Evolutionary conservation across 306 rosid genomes (phyloP).

Genomic region (Lathyrus sativus): DNA sequence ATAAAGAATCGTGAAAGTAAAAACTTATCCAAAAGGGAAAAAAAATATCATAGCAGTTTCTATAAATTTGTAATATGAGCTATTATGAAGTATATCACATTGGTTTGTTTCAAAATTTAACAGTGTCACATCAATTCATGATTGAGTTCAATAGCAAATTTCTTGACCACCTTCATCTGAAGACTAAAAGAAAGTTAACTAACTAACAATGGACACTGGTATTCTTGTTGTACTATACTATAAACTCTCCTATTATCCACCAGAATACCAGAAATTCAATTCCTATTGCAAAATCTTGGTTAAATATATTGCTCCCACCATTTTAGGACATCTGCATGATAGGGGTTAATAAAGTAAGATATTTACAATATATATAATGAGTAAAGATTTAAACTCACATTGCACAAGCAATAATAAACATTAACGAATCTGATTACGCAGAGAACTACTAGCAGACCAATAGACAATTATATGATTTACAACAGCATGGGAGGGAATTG

Average conservation of each 20-base stretch:
- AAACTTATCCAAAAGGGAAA: too few relatives aligned
- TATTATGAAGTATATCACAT: too few relatives aligned
- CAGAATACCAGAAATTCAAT: constrained; percentile 41
- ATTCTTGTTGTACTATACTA: not conserved
- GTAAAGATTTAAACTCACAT: not conserved
- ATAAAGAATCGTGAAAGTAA: too few relatives aligned
- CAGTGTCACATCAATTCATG: too few relatives aligned
- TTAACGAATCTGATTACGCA: not conserved
- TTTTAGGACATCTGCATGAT: constrained; percentile 41
- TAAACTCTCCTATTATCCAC: not conserved
- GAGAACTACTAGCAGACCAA: not conserved
- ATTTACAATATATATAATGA: not conserved
- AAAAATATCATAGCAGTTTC: too few relatives aligned
- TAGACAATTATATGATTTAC: not conserved
- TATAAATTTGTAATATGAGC: too few relatives aligned
- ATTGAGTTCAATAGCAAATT: too few relatives aligned
- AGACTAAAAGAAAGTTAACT: not conserved
- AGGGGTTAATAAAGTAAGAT: not conserved
- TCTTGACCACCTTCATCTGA: not conserved
- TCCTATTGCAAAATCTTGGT: constrained; percentile 35
- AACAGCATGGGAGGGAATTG: not conserved
- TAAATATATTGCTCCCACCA: constrained; percentile 26
- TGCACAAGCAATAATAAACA: not conserved
- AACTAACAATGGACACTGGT: not conserved
- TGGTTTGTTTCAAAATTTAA: too few relatives aligned